Evolutionary conservation across 768 basidiomycete genomes (phyloP).

Genomic region (Mrakia blollopis): DNA sequence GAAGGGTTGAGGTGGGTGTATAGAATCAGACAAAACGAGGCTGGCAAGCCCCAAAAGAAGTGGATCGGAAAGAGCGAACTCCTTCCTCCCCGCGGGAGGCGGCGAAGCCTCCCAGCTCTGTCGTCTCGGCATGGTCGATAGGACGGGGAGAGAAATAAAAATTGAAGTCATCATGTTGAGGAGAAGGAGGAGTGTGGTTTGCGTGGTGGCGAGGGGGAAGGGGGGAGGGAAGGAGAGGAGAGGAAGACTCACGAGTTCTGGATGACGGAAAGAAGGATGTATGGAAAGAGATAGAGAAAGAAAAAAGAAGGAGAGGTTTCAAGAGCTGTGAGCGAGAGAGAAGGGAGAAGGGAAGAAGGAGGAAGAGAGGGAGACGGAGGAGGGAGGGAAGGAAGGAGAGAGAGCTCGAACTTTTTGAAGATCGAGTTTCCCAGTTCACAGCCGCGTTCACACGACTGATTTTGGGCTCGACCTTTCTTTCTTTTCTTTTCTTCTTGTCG

Average conservation of each 20-base stretch:
- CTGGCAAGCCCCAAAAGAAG: slow-evolving; percentile 34
- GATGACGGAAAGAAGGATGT: neutral
- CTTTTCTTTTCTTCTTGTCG: no score
- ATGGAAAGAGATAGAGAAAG: neutral
- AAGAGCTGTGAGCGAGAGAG: neutral
- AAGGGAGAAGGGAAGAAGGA: neutral
- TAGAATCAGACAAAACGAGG: slow-evolving; percentile 33
- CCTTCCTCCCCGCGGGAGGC: slow-evolving; percentile 25
- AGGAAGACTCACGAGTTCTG: slow-evolving; percentile 3
- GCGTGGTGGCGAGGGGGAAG: neutral
- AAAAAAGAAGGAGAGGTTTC: neutral
- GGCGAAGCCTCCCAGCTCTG: slow-evolving; percentile 33
- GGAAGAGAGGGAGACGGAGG: neutral
- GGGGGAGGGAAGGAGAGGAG: neutral
- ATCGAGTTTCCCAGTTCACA: no score
- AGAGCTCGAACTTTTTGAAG: no score
- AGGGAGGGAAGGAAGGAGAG: neutral
- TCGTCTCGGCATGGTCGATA: slow-evolving; percentile 35
- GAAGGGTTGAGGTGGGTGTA: neutral
- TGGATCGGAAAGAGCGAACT: neutral
- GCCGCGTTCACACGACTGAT: no score
- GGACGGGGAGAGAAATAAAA: slow-evolving; percentile 34
- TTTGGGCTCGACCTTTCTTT: no score
- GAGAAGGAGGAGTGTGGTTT: neutral
- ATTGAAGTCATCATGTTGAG: slow-evolving; percentile 34